Base-by-base conservation (phyloP, 2,329 filamentous ascomycete species). In the Corinectria fuckeliana region DNA sequence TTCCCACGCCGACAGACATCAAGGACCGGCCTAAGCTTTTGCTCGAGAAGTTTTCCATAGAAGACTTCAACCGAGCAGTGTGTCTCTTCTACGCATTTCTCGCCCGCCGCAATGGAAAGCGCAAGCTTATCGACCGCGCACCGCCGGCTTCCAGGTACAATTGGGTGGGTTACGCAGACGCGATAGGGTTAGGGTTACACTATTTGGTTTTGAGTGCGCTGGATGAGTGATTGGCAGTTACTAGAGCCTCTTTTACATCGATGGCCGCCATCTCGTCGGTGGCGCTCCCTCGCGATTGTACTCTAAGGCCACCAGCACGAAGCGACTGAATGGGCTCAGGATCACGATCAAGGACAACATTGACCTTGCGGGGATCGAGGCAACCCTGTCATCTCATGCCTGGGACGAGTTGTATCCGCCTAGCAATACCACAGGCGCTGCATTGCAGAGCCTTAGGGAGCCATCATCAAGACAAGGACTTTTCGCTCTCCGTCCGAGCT, bases 311-410 rank as follows among this genome's bases (percentile, higher is more conserved):
- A 41, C 7, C 5, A 3, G 13, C 1, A 23, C 26, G 7, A 51
- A 38, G 11, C 54, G 47, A 9, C 14, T 50, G 3, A 6, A 42
- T 10, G 54, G 47, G 10, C 14, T 51, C 14, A 39, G 54, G 4
- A 34, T 57, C 16, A 28, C 54, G 2, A n/a, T 85, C 54, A 88
- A 88, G 64, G 86, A 88, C 62, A 84, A 86, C 48, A 84, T 79
- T 60, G 78, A 87, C 57, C 71, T 88, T 36, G 57, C 53, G 21
- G 86, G 85, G 0, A 67, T 86, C 7, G 78, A 78, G 26, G 86
- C 81, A 0, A 77, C 78, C 7, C 78, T 80, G 42, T 84, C 84
- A 1, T 87, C 82, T 50, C 76, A 82, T 42, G 82, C 85, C 3
- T 88, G 80, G 73, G 82, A 81, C 47, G 72, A 80, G 58, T 72